Base-by-base conservation (phyloP, 352 stramenopile species). In the Phytophthora ramorum region DNA sequence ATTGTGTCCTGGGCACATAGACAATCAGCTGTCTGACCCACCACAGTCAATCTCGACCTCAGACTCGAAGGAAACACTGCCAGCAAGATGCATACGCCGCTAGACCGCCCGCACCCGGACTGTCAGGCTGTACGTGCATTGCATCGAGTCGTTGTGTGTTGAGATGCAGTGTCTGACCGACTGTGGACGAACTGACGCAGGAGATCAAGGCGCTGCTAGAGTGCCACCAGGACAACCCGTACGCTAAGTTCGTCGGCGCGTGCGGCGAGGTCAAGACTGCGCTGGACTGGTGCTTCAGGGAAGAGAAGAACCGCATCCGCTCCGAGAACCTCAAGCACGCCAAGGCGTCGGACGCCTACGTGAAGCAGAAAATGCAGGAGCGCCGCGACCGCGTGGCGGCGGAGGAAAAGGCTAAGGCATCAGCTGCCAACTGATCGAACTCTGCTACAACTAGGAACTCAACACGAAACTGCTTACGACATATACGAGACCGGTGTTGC, bases 361-460 rank as follows among this genome's bases (percentile, higher is more conserved):
- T 92, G 50, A 87, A 73, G 22, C 79, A 92, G 69, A 93, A 93
- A 71, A 90, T 93, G 74, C 63, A 87, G 45, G 85, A 93, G 48
- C 76, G 71, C 47, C 79, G 75, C 45, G 81, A 91, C n/a, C 79
- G 78, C 16, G 67, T 66, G 16, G 73, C 76, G 0, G 64, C 68
- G 5, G 53, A 69, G 40, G 53, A 56, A 19, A 67, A 80, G 50
- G 22, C 46, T 30, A 57, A 76, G 50, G 35, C 32, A 24, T 38
- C 20, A 69, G n/a, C 45, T 7, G 20, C 52, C 57, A 62, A 67
- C 1, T 71, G 59, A 52, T 4, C 13, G 10, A 58, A 38, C 22
- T 24, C 22, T 32, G 26, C 38, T 44, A 49, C 17, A 45, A 46
- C 46, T 16, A 57, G 37, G 37, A 57, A 40, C 24, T 19, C 44